These are phyloP conservation scores for Sugiyamaella mastotermitis DNA, from an alignment of 805 yeast genomes.

Conservation along the genomic window DNA sequence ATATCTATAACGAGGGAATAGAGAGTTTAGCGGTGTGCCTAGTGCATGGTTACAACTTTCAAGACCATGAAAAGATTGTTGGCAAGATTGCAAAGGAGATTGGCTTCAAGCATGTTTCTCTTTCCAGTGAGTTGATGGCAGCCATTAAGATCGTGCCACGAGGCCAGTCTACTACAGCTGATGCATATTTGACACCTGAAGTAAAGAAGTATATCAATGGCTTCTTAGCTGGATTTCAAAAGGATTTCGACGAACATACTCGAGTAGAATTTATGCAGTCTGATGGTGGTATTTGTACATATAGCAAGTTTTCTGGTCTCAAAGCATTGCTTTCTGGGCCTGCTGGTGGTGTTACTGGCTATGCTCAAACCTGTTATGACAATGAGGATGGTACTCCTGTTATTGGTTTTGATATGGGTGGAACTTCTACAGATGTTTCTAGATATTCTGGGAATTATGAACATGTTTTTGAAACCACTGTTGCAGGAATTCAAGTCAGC, in stretches of 20 bases:
- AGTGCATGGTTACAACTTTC: conserved; percentile 67
- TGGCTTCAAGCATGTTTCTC: conserved; percentile 65
- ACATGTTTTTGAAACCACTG: conserved; percentile 75
- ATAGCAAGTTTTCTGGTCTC: conserved; percentile 76
- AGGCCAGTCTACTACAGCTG: conserved; percentile 75
- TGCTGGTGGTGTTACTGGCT: conserved; percentile 97
- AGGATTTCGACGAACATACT: conserved; percentile 39
- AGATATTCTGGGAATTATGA: conserved; percentile 65
- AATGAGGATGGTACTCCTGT: conserved; percentile 43
- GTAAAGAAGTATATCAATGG: conserved; percentile 59
- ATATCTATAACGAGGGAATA: conserved; percentile 51
- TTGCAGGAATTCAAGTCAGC: conserved; percentile 78
- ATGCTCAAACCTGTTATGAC: conserved; percentile 71
- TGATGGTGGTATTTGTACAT: conserved; percentile 90
- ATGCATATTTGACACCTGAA: conserved; percentile 79
- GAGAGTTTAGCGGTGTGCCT: conserved; percentile 67
- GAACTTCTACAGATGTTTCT: conserved; percentile 82
- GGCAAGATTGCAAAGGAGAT: conserved; percentile 54
- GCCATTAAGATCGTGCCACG: conserved; percentile 73
- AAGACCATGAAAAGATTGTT: conserved; percentile 57
- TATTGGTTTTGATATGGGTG: conserved; percentile 87
- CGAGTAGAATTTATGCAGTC: conserved; percentile 75
- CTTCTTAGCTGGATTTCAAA: conserved; percentile 55
- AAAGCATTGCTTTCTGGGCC: conserved; percentile 91
- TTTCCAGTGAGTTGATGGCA: conserved; percentile 65